These are phyloP conservation scores for Chrysopogon serrulatus DNA, from an alignment of 176 grass and related monocot species.

Conservation along the genomic window DNA sequence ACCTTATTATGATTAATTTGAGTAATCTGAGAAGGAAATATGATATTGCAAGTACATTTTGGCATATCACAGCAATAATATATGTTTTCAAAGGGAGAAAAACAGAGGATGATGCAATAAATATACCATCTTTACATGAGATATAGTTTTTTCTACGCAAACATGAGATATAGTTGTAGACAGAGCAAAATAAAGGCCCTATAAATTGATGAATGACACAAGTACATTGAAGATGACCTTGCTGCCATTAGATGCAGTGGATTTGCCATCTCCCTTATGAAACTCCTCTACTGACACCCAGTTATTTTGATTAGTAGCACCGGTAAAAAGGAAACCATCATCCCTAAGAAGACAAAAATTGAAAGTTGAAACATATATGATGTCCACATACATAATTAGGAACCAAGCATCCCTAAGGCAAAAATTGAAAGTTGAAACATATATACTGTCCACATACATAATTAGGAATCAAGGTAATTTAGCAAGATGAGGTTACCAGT, in stretches of 20 bases:
- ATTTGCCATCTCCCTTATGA: neutral
- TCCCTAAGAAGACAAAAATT: neutral
- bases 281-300: neutral
- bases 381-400: neutral
- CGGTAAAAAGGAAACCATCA: neutral
- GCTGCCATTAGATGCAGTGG: neutral
- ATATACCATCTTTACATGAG: neutral
- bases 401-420: neutral
- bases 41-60: neutral
- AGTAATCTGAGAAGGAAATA: neutral
- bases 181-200: neutral
- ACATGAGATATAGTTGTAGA: neutral
- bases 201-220: neutral
- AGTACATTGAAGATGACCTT: neutral
- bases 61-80: neutral
- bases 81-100: neutral
- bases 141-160: too few species aligned
- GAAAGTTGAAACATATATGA: neutral
- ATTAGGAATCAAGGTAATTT: neutral
- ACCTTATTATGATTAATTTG: neutral
- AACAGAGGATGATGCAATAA: neutral
- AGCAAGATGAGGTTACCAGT: neutral
- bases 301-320: neutral
- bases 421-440: neutral
- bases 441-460: neutral